phyloP scores from a whole-genome alignment of 805 yeast species.

The Saturnispora halmiae region DNA sequence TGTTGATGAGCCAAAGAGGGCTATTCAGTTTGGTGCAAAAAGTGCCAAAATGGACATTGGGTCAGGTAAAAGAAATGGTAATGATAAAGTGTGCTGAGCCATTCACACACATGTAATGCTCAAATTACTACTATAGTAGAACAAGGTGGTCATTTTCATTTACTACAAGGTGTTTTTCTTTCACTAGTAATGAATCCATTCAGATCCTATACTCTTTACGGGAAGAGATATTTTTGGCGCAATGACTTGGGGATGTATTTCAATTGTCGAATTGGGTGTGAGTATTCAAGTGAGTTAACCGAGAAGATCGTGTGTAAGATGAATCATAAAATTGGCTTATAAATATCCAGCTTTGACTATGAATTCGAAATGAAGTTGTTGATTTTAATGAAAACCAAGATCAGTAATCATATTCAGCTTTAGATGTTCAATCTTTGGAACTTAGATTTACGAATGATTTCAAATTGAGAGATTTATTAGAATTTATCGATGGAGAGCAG shows the following conservation, averaged over 20 bases:
- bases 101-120: constrained; percentile 1
- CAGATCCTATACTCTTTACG: constrained; percentile 12
- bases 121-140: no score
- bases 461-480: constrained; percentile 12
- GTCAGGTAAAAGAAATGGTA: constrained; percentile 68
- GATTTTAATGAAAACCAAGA: neutral
- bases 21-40: constrained; percentile 93
- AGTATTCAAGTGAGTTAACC: constrained; percentile 8
- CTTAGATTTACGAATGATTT: constrained; percentile 10
- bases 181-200: constrained; percentile 5
- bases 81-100: constrained; percentile 34
- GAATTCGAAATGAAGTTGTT: constrained; percentile 1
- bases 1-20: constrained; percentile 73
- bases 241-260: constrained; percentile 14
- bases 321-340: constrained; percentile 11
- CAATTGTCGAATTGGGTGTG: constrained; percentile 11
- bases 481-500: constrained; percentile 6
- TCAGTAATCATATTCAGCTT: neutral
- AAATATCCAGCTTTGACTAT: constrained; percentile 17
- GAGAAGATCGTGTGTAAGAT: constrained; percentile 8
- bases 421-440: constrained; percentile 3
- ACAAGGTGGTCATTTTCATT: no score
- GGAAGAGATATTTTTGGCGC: constrained; percentile 14
- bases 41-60: constrained; percentile 90
- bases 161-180: no score